Conservation (phyloP, 2,329 filamentous ascomycete species). For the Erysiphe neolycopersici region DNA sequence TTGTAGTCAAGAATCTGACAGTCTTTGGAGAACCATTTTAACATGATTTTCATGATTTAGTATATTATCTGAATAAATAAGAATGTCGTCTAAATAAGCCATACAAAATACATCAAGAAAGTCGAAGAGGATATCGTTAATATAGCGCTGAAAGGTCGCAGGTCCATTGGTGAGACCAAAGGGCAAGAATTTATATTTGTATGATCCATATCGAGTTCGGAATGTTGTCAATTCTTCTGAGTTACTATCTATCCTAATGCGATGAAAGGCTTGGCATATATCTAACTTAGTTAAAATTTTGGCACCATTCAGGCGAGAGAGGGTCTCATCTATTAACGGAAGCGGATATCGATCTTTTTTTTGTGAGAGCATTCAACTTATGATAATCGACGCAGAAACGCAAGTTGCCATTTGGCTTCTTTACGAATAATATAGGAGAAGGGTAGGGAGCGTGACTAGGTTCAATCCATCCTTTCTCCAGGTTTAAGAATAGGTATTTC, state of each 20-base stretch:
- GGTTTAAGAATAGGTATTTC: conserved; percentile 1
- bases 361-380: no score
- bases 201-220: not conserved
- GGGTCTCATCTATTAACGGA: no score
- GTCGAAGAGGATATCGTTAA: conserved; percentile 1
- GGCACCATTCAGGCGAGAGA: no score
- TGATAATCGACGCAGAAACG: no score
- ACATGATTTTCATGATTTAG: conserved; percentile 1
- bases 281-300: no score
- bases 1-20: not conserved
- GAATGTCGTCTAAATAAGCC: conserved; percentile 1
- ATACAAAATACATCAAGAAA: conserved; percentile 1
- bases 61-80: conserved; percentile 1
- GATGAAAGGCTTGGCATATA: no score
- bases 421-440: no score
- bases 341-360: no score
- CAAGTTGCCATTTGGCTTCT: no score
- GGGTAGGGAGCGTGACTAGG: no score
- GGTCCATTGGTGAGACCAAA: conserved; percentile 1
- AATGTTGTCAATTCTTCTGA: conserved; percentile 1
- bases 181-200: conserved; percentile 1
- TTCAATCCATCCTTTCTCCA: conserved; percentile 1
- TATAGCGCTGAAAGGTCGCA: not conserved
- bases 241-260: no score
- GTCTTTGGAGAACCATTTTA: conserved; percentile 1